Conservation (phyloP, 345 rosid genomes). For the Salix exigua region DNA sequence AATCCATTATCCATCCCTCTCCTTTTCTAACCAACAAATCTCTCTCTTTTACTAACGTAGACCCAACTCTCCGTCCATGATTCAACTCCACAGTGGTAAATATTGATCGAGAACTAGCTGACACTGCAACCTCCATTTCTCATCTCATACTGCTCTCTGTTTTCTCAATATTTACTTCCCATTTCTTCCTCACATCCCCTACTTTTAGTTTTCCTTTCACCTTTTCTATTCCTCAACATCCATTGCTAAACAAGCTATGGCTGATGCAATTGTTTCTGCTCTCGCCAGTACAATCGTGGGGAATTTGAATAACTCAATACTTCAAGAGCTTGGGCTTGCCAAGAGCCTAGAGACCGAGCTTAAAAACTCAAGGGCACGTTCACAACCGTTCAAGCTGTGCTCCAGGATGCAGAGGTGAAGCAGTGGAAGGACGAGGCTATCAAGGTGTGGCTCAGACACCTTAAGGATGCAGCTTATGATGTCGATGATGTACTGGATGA, state of each 20-base stretch:
- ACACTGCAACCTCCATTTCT: too few relatives aligned
- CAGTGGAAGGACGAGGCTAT: neutral
- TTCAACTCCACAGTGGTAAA: too few relatives aligned
- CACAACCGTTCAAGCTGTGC: slow-evolving; percentile 1
- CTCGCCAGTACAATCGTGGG: neutral
- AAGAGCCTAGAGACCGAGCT: neutral
- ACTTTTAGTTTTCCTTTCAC: too few relatives aligned
- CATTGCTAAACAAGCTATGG: neutral
- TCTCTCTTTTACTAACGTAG: too few relatives aligned
- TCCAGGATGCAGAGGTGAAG: slow-evolving; percentile 15
- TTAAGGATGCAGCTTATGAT: slow-evolving; percentile 5
- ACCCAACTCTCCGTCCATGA: too few relatives aligned
- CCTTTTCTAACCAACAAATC: too few relatives aligned
- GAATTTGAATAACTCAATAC: neutral
- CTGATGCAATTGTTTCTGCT: slow-evolving; percentile 2
- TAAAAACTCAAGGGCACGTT: neutral
- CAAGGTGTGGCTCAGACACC: neutral
- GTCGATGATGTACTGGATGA: slow-evolving; percentile 7
- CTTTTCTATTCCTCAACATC: too few relatives aligned
- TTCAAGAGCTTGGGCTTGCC: neutral
- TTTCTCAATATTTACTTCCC: too few relatives aligned
- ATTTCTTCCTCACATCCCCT: too few relatives aligned
- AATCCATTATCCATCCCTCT: too few relatives aligned
- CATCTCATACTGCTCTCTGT: too few relatives aligned
- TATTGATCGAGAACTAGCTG: too few relatives aligned